Percentiles rank a stretch among this genome's conserved stretches.
These are phyloP conservation scores for Jacaranda mimosifolia DNA, from an alignment of 257 asterid species.

Conservation along the genomic window DNA sequence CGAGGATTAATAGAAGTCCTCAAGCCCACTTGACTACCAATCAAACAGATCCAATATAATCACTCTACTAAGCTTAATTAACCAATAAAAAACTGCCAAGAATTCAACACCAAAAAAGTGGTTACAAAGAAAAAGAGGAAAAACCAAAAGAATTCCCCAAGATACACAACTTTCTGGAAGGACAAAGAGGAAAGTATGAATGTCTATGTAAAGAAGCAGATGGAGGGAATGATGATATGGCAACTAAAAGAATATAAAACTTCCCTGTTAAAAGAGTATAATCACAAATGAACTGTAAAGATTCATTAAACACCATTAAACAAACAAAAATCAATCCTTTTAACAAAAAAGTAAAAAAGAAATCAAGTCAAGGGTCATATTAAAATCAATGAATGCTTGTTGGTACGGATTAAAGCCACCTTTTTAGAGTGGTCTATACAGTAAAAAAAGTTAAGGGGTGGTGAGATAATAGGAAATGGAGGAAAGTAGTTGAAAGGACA, in stretches of 20 bases:
- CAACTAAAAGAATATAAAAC: conserved; percentile 42
- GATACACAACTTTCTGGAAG: conserved; percentile 31
- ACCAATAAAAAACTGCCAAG: conserved; percentile 23
- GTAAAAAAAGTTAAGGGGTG: neutral
- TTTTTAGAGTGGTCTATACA: conserved; percentile 17
- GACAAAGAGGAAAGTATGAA: conserved; percentile 19
- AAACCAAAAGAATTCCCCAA: conserved; percentile 26
- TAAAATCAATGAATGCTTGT: neutral
- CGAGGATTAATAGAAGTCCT: conserved; percentile 24
- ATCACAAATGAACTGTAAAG: conserved; percentile 29
- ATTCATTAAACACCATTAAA: conserved; percentile 25
- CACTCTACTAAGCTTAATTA: conserved; percentile 34
- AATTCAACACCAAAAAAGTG: conserved; percentile 6
- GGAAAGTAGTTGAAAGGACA: conserved; percentile 3
- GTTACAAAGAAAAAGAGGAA: conserved; percentile 10
- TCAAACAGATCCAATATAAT: conserved; percentile 44
- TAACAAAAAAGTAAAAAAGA: neutral
- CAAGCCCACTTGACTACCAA: conserved; percentile 34
- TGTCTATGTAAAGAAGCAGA: conserved; percentile 32
- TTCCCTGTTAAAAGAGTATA: conserved; percentile 28
- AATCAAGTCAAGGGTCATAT: conserved; percentile 17
- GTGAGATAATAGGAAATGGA: conserved; percentile 9
- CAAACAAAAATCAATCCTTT: conserved; percentile 9
- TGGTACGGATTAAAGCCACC: conserved; percentile 27
- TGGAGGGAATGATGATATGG: conserved; percentile 53